Evolutionary conservation across 2,329 filamentous ascomycete species (phyloP), one percentile per base, ranked within the genome.

Genomic region (Monascus ruber): DNA sequence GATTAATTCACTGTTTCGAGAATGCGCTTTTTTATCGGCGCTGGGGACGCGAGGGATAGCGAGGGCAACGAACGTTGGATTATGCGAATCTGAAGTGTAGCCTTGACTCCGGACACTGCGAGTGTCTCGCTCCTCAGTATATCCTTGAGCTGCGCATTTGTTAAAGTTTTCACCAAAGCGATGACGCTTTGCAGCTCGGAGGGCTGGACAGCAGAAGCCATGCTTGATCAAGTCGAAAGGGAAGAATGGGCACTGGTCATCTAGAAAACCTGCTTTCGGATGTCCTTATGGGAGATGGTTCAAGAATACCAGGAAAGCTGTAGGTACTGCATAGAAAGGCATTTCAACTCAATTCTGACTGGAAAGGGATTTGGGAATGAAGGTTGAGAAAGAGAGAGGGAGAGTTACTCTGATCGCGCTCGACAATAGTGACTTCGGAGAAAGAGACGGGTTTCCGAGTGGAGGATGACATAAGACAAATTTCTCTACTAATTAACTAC

Each of bases 31-130:
- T 17, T 3, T 17, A 17, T 17, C 17, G 17, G 17, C 17, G 17
- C 17, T 17, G 17, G 17, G 17, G 17, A 17, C 17, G 17, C 17
- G 17, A 17, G 17, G 17, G 17, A 17, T 17, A 17, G 17, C 2
- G 17, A 17, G 17, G 17, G 17, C 17, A 17, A 36, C 33, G 29
- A 36, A 33, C 33, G 24, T n/a, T 33, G 27, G 32, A 34, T 36
- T 10, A 38, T 38, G 24, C 36, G 36, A 28, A 38, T 10, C 24
- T 38, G 36, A 17, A 38, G 66, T 34, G 82, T 74, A 27, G 77
- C 76, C 68, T 94, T 94, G 52, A 86, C 80, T 31, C 87, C 87
- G 28, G 77, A 81, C 45, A 81, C 80, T 48, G 74, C 74, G 32
- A 88, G 66, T 31, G 76, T 73, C 63, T 88, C 82, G 35, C 73